Percentiles rank a stretch among this genome's conserved stretches.
phyloP scores from a whole-genome alignment of 176 grass and related monocot genomes.

The Eremochloa ophiuroides region DNA sequence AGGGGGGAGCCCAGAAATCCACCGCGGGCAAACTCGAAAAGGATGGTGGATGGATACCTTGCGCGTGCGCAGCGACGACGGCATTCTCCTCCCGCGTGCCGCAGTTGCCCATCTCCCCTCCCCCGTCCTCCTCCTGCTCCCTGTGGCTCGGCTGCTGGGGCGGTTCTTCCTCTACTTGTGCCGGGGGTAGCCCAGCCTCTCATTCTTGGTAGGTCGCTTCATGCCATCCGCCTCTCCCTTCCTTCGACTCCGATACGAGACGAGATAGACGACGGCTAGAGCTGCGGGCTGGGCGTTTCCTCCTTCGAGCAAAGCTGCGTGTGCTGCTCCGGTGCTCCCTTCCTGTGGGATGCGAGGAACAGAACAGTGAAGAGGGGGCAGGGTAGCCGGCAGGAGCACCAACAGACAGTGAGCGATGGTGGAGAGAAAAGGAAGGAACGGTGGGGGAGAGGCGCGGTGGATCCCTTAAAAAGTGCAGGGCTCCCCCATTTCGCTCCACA shows the following conservation, averaged over 20 bases:
- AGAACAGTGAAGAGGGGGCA: no score
- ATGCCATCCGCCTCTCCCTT: neutral
- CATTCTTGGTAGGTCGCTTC: conserved; percentile 51
- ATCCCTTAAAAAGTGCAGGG: neutral
- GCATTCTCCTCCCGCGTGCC: conserved; percentile 99
- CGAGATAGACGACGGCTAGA: neutral
- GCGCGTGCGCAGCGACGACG: conserved; percentile 86
- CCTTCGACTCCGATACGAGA: neutral
- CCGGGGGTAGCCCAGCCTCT: conserved; percentile 31
- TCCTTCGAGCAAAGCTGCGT: neutral
- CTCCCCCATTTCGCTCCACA: neutral
- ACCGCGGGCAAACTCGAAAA: neutral
- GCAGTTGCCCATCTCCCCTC: conserved; percentile 97
- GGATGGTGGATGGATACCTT: conserved; percentile 55
- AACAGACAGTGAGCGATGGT: no score
- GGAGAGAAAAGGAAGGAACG: neutral
- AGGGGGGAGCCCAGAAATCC: neutral
- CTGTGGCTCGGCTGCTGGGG: neutral
- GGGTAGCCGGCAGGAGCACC: no score
- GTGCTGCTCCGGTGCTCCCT: no score
- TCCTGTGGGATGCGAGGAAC: no score
- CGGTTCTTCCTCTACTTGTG: conserved; percentile 4
- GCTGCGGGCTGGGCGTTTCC: neutral
- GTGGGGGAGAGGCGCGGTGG: neutral
- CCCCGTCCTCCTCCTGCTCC: neutral